Percentiles rank a stretch among this genome's conserved stretches.
Conservation (phyloP, 2,329 filamentous ascomycete genomes). For the Colletotrichum incanum region DNA sequence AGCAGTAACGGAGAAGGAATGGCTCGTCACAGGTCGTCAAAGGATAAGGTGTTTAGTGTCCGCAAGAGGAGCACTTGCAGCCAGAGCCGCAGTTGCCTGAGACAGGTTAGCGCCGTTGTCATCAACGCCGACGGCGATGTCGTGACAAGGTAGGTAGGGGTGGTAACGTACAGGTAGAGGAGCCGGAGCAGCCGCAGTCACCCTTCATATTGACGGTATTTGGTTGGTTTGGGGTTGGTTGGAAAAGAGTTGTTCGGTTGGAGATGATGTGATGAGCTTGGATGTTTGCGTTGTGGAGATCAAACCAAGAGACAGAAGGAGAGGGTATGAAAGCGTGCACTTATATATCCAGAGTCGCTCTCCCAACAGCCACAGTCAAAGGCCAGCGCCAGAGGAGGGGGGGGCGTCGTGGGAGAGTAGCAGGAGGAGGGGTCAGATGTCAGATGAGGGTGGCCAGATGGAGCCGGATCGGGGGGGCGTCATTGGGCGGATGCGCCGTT, state of each 20-base stretch:
- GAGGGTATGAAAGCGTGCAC: conserved; percentile 27
- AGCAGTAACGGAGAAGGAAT: conserved; percentile 2
- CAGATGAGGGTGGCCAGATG: conserved; percentile 43
- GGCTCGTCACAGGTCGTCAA: conserved; percentile 7
- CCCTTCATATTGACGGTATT: conserved; percentile 46
- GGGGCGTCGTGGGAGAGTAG: conserved; percentile 6
- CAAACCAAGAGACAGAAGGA: not conserved
- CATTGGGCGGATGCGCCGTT: conserved; percentile 33
- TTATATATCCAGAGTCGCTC: conserved; percentile 38
- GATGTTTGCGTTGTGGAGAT: conserved; percentile 33
- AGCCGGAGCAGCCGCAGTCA: conserved; percentile 47
- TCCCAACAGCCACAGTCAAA: not conserved
- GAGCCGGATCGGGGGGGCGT: conserved; percentile 36
- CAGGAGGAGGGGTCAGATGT: conserved; percentile 40
- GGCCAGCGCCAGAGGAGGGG: conserved; percentile 7
- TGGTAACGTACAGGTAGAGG: conserved; percentile 42
- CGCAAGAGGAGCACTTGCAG: conserved; percentile 43
- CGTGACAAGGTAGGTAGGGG: not conserved
- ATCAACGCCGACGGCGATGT: not conserved
- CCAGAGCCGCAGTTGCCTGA: conserved; percentile 45
- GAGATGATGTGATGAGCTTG: conserved; percentile 30
- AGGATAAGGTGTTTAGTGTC: conserved; percentile 18
- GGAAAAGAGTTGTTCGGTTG: conserved; percentile 24
- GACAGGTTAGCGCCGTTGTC: conserved; percentile 29
- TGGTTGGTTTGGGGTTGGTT: conserved; percentile 28